Percentiles rank a stretch among this genome's conserved stretches.
Conservation (phyloP, 768 basidiomycete species). For the Leccinum disarticulatum region DNA sequence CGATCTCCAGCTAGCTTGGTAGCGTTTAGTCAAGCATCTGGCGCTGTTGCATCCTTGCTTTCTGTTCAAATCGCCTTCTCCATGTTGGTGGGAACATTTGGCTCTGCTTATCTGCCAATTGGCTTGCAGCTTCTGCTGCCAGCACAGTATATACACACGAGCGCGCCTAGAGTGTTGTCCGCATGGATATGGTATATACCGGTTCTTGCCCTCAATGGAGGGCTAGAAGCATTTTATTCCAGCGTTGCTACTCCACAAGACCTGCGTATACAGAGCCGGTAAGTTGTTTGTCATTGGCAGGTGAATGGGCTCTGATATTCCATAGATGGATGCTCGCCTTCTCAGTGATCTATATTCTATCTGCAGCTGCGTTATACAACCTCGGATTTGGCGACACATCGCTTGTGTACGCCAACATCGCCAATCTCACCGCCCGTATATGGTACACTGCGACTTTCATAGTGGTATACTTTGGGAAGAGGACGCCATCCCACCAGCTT, state of each 20-base stretch:
- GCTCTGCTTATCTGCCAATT: conserved; percentile 71
- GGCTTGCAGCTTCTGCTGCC: conserved; percentile 72
- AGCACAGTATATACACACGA: conserved; percentile 64
- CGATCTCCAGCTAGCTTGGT: not conserved
- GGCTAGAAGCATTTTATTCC: conserved; percentile 87
- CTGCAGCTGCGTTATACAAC: conserved; percentile 48
- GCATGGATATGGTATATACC: conserved; percentile 92
- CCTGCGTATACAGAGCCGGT: conserved; percentile 68
- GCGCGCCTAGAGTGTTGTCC: conserved; percentile 73
- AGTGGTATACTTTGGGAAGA: conserved; percentile 43
- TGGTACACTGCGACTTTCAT: conserved; percentile 56
- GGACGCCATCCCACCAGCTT: conserved; percentile 15
- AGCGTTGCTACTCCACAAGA: conserved; percentile 70
- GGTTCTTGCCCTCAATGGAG: conserved; percentile 84
- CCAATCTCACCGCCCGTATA: conserved; percentile 63
- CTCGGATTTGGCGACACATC: conserved; percentile 60
- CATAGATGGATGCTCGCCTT: conserved; percentile 76
- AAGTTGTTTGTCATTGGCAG: conserved; percentile 15
- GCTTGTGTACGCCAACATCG: conserved; percentile 75
- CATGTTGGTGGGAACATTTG: conserved; percentile 71
- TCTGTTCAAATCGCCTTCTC: conserved; percentile 66
- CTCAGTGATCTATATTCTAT: conserved; percentile 63
- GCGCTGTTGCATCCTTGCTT: conserved; percentile 57
- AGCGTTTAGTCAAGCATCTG: conserved; percentile 42
- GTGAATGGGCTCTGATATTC: conserved; percentile 3